These are phyloP conservation scores for Pleurotus salmoneostramineus DNA, from an alignment of 768 basidiomycete genomes.

Conservation along the genomic window DNA sequence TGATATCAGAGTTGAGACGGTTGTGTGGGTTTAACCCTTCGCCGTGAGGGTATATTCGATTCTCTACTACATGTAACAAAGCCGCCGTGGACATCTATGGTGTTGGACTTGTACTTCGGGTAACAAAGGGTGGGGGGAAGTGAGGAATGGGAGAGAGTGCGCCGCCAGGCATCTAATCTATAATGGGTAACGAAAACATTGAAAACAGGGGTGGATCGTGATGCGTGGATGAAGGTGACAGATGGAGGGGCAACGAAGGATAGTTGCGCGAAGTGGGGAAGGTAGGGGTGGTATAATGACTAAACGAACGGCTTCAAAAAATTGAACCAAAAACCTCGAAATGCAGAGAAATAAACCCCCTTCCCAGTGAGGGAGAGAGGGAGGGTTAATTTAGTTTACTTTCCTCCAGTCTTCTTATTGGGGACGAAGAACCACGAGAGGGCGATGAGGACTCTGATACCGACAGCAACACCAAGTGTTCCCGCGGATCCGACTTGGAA, in stretches of 20 bases:
- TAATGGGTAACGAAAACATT: background rate
- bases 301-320: background rate
- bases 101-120: background rate
- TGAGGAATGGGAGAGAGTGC: background rate
- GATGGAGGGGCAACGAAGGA: no score
- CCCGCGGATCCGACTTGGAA: slow-evolving; percentile 56
- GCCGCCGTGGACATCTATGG: no score
- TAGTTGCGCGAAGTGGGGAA: background rate
- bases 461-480: slow-evolving; percentile 64
- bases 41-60: no score
- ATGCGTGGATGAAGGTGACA: background rate
- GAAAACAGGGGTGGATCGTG: background rate
- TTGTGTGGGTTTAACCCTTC: no score
- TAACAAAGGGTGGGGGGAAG: background rate
- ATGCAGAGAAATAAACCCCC: background rate
- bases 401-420: slow-evolving; percentile 20
- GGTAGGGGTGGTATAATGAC: background rate
- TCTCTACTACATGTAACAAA: no score
- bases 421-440: slow-evolving; percentile 67
- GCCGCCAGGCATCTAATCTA: background rate
- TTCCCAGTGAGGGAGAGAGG: background rate
- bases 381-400: background rate
- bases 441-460: slow-evolving; percentile 56
- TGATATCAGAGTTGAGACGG: no score
- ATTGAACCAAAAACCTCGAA: background rate